Conservation (phyloP, 805 yeast species). For the Teunomyces kruisii region DNA sequence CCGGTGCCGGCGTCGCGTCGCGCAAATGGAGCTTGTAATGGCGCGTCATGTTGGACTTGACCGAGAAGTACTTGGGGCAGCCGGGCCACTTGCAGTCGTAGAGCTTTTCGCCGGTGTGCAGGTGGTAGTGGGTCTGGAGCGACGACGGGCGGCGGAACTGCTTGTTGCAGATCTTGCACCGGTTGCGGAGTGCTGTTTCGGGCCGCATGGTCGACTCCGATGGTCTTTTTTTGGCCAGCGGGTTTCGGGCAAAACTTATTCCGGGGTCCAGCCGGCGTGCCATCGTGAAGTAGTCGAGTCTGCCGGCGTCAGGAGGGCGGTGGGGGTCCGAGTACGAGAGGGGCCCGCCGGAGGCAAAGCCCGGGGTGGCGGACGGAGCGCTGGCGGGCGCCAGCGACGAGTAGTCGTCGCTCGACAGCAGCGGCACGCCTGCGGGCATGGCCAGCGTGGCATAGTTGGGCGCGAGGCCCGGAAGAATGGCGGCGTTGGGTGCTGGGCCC, state of each 20-base stretch:
- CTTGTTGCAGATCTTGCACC: slow-evolving; percentile 63
- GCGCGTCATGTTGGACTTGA: slow-evolving; percentile 78
- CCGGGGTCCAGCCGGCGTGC: not conserved
- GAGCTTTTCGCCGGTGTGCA: slow-evolving; percentile 53
- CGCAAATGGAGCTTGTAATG: slow-evolving; percentile 66
- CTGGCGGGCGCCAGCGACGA: too few species aligned
- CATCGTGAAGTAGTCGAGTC: not conserved
- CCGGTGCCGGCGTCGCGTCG: slow-evolving; percentile 10
- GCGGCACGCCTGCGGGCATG: not conserved
- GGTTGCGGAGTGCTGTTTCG: slow-evolving; percentile 45
- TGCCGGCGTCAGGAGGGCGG: too few species aligned
- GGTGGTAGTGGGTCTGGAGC: slow-evolving; percentile 72
- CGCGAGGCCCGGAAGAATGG: not conserved
- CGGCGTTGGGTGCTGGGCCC: not conserved
- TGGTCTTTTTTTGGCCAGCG: slow-evolving; percentile 7
- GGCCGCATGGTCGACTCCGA: slow-evolving; percentile 36
- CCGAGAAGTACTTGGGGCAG: slow-evolving; percentile 70
- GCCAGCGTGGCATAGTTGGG: not conserved
- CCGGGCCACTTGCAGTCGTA: slow-evolving; percentile 49
- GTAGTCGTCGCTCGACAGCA: too few species aligned
- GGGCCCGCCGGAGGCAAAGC: too few species aligned
- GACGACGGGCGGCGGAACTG: slow-evolving; percentile 83
- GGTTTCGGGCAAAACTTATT: not conserved
- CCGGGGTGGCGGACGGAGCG: too few species aligned
- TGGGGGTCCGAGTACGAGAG: slow-evolving; percentile 2